Conservation (phyloP, 305 asterid species). For the Lippia alba region DNA sequence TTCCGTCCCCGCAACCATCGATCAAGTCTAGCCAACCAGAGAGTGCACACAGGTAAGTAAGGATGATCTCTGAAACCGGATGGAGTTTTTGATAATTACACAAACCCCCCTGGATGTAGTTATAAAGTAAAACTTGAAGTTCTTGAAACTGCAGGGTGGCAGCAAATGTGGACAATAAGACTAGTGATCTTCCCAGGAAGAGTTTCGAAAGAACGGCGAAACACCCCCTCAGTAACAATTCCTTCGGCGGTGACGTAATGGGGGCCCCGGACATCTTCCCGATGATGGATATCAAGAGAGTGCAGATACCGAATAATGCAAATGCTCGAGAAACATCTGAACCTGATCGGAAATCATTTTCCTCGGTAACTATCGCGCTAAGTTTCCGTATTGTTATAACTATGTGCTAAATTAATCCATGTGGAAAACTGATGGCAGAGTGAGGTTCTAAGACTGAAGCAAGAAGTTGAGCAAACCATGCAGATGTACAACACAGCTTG, state of each 20-base stretch:
- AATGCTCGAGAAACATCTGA: conserved; percentile 33
- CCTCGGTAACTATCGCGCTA: conserved; percentile 40
- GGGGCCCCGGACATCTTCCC: conserved; percentile 16
- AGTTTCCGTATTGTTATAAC: not conserved
- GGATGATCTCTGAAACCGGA: too few species aligned
- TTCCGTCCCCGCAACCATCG: conserved; percentile 35
- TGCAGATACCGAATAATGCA: conserved; percentile 28
- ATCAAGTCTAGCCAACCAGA: conserved; percentile 36
- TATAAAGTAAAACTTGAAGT: not conserved
- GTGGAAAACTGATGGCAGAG: conserved; percentile 32
- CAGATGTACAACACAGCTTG: conserved; percentile 75
- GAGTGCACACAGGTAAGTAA: conserved; percentile 49
- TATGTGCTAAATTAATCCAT: not conserved
- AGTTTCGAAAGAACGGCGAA: conserved; percentile 13
- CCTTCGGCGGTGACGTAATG: conserved; percentile 28
- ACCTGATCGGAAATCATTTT: conserved; percentile 27
- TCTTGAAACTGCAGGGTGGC: conserved; percentile 39
- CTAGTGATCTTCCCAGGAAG: conserved; percentile 32
- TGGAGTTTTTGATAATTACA: not conserved
- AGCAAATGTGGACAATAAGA: conserved; percentile 39
- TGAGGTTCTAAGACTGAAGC: conserved; percentile 56
- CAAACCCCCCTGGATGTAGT: not conserved
- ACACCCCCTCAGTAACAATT: conserved; percentile 27
- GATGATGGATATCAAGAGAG: conserved; percentile 41
- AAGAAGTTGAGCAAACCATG: conserved; percentile 71